Conservation (phyloP, 164 flowering plant genomes). For the Cinnamomum chago region DNA sequence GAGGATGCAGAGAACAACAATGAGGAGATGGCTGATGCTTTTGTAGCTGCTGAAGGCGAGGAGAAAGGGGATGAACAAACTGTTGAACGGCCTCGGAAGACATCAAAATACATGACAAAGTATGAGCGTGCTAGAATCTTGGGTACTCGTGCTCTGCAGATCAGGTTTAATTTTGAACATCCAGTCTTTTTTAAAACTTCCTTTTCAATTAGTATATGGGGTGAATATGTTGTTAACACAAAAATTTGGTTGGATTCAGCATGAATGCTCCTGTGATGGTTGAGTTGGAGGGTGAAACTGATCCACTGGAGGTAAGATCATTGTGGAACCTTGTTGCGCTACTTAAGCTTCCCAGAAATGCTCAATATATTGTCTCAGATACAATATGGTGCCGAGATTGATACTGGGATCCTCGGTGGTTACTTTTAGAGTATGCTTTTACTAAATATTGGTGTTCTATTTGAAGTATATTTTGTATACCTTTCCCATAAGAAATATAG, state of each 20-base stretch:
- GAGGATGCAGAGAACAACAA: slow-evolving; percentile 36
- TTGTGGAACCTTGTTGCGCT: neutral
- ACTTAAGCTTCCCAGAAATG: neutral
- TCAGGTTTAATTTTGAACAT: slow-evolving; percentile 32
- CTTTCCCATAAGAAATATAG: too few species aligned
- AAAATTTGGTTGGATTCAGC: slow-evolving; percentile 19
- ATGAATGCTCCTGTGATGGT: slow-evolving; percentile 82
- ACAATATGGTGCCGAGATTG: too few species aligned
- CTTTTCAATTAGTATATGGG: neutral
- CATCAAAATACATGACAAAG: slow-evolving; percentile 61
- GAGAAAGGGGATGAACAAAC: slow-evolving; percentile 35
- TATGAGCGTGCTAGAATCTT: slow-evolving; percentile 63
- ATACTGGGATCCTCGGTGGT: too few species aligned
- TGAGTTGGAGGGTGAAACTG: slow-evolving; percentile 70
- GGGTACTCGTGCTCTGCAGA: slow-evolving; percentile 65
- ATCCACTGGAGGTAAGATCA: slow-evolving; percentile 54
- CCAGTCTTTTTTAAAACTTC: neutral
- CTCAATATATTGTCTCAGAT: too few species aligned
- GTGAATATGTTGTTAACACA: neutral
- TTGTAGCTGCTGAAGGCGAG: slow-evolving; percentile 32
- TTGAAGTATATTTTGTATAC: too few species aligned
- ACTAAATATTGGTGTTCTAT: too few species aligned
- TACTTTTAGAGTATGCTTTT: too few species aligned
- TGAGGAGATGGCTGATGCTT: slow-evolving; percentile 43
- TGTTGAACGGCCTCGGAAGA: slow-evolving; percentile 38